A percentile compares a stretch with the other conserved stretches of the same genome.
Evolutionary conservation across 2,329 filamentous ascomycete genomes (phyloP).

Genomic region (Neofusicoccum laricinum): DNA sequence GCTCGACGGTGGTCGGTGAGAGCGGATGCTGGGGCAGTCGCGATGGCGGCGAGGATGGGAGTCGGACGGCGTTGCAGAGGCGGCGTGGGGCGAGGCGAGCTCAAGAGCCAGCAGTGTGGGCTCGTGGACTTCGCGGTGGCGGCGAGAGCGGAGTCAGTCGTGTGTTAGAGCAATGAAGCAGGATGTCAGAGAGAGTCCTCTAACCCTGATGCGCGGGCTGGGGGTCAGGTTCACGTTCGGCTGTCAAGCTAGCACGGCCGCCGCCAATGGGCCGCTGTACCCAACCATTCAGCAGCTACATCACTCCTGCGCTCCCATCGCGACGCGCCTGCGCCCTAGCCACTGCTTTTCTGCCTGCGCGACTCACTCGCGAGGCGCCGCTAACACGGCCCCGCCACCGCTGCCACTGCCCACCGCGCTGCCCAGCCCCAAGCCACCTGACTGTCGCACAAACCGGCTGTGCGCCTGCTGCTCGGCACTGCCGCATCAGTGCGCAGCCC

Average conservation of each 20-base stretch:
- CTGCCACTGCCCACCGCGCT: background rate
- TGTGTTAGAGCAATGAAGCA: constrained; percentile 15
- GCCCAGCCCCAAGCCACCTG: background rate
- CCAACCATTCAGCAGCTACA: background rate
- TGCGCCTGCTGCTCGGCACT: background rate
- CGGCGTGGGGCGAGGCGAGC: background rate
- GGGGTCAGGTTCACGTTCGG: background rate
- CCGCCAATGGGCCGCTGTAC: background rate
- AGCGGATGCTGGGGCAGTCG: background rate
- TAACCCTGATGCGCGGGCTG: constrained; percentile 8
- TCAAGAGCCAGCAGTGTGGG: background rate
- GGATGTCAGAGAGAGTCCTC: constrained; percentile 8
- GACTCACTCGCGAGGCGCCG: background rate
- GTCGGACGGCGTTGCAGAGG: constrained; percentile 4
- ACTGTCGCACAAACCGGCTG: background rate
- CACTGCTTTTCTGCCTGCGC: constrained; percentile 1
- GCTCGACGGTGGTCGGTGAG: constrained; percentile 12
- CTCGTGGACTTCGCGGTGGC: constrained; percentile 10
- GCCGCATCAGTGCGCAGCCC: constrained; percentile 4
- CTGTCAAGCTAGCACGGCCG: constrained; percentile 10
- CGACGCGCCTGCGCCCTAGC: constrained; percentile 1
- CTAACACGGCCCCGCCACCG: constrained; percentile 1
- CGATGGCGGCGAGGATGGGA: constrained; percentile 4
- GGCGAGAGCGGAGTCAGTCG: constrained; percentile 9
- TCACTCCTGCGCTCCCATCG: constrained; percentile 6